Conservation (phyloP, 441 rosid species). For the Euphorbia celastroides region DNA sequence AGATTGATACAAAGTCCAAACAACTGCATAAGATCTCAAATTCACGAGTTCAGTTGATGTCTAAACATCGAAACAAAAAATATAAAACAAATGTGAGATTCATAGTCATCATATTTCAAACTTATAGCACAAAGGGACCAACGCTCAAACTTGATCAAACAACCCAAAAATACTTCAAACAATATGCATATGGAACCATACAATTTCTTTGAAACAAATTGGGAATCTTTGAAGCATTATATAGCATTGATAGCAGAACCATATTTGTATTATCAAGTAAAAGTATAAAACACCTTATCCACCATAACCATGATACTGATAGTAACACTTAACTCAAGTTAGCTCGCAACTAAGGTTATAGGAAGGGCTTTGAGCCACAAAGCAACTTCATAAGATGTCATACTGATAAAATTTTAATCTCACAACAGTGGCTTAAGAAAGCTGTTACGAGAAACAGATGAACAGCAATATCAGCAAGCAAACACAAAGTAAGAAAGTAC, state of each 20-base stretch:
- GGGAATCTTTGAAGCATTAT: neutral
- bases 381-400: neutral
- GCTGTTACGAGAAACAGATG: neutral
- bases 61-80: neutral
- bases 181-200: neutral
- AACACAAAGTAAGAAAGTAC: neutral
- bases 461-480: neutral
- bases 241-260: neutral
- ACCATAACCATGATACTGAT: neutral
- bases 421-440: neutral
- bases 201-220: neutral
- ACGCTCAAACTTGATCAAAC: neutral
- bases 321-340: constrained; percentile 4
- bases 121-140: neutral
- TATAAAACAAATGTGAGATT: neutral
- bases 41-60: neutral
- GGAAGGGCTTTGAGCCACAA: neutral
- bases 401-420: neutral
- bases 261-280: neutral
- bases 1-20: neutral
- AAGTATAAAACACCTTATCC: neutral
- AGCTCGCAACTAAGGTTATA: neutral
- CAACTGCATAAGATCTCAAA: constrained; percentile 3
- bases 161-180: neutral
- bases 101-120: neutral